phyloP scores from a whole-genome alignment of 495 filamentous ascomycete genomes.

The Lasiosphaeria miniovina region DNA sequence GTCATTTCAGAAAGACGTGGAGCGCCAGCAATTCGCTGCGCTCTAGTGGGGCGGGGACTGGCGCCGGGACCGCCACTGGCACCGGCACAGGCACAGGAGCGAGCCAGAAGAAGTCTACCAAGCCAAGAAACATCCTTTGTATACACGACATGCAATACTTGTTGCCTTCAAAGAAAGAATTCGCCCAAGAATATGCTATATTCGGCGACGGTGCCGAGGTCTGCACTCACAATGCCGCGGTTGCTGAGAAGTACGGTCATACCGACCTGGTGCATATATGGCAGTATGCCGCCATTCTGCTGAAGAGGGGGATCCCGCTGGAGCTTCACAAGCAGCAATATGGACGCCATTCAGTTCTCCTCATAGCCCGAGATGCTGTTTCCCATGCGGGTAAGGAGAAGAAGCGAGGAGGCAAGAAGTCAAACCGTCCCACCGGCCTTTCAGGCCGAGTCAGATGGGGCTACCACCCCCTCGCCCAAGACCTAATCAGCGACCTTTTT shows the following conservation, averaged over 20 bases:
- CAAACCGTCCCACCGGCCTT: conserved; percentile 28
- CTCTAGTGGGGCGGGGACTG: conserved; percentile 50
- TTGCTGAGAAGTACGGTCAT: conserved; percentile 71
- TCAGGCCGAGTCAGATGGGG: conserved; percentile 80
- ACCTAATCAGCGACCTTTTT: conserved; percentile 68
- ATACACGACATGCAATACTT: conserved; percentile 66
- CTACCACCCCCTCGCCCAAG: conserved; percentile 72
- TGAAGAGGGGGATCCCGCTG: conserved; percentile 71
- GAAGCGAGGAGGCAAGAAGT: conserved; percentile 14
- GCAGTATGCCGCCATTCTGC: conserved; percentile 72
- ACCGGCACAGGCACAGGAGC: conserved; percentile 52
- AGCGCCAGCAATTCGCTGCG: conserved; percentile 47
- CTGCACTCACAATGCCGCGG: conserved; percentile 75
- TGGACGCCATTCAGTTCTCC: conserved; percentile 54
- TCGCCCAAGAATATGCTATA: conserved; percentile 78
- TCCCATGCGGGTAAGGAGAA: conserved; percentile 46
- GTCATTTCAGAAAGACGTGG: conserved; percentile 43
- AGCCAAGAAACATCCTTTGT: conserved; percentile 57
- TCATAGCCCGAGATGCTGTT: conserved; percentile 57
- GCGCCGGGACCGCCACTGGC: conserved; percentile 43
- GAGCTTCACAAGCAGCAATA: conserved; percentile 51
- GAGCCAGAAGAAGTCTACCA: conserved; percentile 40
- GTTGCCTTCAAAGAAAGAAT: conserved; percentile 69
- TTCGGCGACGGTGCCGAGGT: conserved; percentile 76
- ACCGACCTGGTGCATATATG: conserved; percentile 78